Percentiles rank a stretch among this genome's conserved stretches.
Evolutionary conservation across 257 asterid species (phyloP).

Genomic region (Mitragyna speciosa): DNA sequence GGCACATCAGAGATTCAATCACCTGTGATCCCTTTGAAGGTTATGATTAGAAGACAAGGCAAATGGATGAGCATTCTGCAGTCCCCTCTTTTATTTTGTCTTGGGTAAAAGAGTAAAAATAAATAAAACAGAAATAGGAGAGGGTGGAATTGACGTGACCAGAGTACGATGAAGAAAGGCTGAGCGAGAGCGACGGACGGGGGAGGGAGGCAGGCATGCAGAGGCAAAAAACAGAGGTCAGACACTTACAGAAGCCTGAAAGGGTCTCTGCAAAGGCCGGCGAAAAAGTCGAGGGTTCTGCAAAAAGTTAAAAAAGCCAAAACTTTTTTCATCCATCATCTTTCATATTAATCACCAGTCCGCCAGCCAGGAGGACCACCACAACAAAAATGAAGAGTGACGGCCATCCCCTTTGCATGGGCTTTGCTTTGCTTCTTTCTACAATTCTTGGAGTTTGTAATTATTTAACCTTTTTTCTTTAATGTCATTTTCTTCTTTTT

Average conservation of each 20-base stretch:
- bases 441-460: not conserved
- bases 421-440: not conserved
- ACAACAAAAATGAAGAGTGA: not conserved
- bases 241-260: constrained; percentile 18
- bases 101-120: no score
- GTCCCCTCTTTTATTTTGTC: not conserved
- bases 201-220: constrained; percentile 16
- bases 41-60: not conserved
- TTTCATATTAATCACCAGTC: constrained; percentile 12
- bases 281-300: constrained; percentile 95
- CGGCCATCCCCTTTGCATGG: not conserved
- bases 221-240: constrained; percentile 16
- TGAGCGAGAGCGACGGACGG: constrained; percentile 11
- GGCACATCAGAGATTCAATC: not conserved
- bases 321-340: constrained; percentile 32
- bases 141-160: constrained; percentile 46
- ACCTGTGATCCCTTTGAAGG: constrained; percentile 2
- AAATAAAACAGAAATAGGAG: constrained; percentile 6
- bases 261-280: constrained; percentile 53
- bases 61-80: not conserved
- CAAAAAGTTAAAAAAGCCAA: constrained; percentile 48
- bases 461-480: not conserved
- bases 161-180: constrained; percentile 41
- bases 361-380: constrained; percentile 12
- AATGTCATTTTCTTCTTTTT: no score